Evolutionary conservation across 208 protist genomes (phyloP), one percentile per base, ranked within the genome.

Genomic region (Trypanosoma mega): DNA sequence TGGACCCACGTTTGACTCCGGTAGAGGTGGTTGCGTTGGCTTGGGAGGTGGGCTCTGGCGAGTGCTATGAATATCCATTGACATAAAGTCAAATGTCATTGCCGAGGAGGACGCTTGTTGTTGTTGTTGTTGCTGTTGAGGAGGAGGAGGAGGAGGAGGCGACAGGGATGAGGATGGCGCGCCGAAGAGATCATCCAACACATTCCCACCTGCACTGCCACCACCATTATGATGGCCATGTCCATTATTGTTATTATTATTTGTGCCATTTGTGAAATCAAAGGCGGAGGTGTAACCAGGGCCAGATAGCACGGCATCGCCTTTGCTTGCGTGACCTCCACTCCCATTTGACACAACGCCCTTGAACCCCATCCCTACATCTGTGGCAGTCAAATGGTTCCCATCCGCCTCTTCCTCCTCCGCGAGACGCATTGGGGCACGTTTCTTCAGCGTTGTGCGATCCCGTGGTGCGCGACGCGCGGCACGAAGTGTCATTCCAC

Each of bases 171-270:
- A 11, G 23, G 53, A 8, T 12, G 37, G n/a, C 2, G 14, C 20
- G 18, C 52, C 52, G 45, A 78, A 73, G 2, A 78, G 60, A 23
- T 78, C 65, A 57, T 78, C 65, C 46, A 78, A 29, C 11, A 59
- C 49, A 45, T 31, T 58, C 7, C 36, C 34, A 47, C 18, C 27
- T 9, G n/a, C 26, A 30, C 12, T 50, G 45, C 12, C 8, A 14
- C 9, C 12, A 14, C 45, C 26, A 30, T 30, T 50, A 6, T 6
- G 12, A 39, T 39, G 34, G 8, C 31, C 24, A 18, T 21, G 44
- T 1, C 12, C 1, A 5, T 41, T 34, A 21, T 43, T 18, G 46
- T 21, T 16, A 12, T 49, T 47, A 36, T 26, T 20, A 26, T 50
- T 55, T 6, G 54, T 3, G 1, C 3, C 11, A 0, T 3, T 48